A percentile compares a stretch with the other conserved stretches of the same genome.
Evolutionary conservation across 495 filamentous ascomycete genomes (phyloP).

Genomic region (Podospora australis): DNA sequence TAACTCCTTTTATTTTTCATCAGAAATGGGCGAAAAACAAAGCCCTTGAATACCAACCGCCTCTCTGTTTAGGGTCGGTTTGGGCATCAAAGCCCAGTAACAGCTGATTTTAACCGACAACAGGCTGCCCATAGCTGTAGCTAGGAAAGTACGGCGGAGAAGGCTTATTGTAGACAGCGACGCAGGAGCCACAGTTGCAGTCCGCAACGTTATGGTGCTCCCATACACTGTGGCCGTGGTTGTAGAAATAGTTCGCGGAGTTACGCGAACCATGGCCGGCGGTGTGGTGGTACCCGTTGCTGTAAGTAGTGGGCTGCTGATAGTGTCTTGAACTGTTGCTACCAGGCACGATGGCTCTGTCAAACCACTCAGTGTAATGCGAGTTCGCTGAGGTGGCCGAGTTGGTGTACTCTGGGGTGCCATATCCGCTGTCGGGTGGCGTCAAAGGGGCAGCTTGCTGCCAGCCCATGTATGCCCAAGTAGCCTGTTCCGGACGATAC

Average conservation of each 20-base stretch:
- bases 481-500: slow-evolving; percentile 45
- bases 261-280: slow-evolving; percentile 37
- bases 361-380: slow-evolving; percentile 42
- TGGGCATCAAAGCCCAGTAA: too few species aligned
- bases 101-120: slow-evolving; percentile 56
- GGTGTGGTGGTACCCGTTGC: slow-evolving; percentile 48
- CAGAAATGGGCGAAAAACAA: slow-evolving; percentile 3
- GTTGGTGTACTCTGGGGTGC: slow-evolving; percentile 43
- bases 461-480: slow-evolving; percentile 31
- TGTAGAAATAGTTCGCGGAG: slow-evolving; percentile 35
- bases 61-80: not conserved
- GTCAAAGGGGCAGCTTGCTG: slow-evolving; percentile 35
- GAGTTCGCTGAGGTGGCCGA: slow-evolving; percentile 39
- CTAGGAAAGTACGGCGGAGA: slow-evolving; percentile 61
- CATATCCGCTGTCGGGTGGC: slow-evolving; percentile 46
- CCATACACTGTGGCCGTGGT: slow-evolving; percentile 54
- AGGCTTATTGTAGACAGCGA: slow-evolving; percentile 44
- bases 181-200: slow-evolving; percentile 64
- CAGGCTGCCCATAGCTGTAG: slow-evolving; percentile 58
- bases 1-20: slow-evolving; percentile 3
- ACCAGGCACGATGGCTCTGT: slow-evolving; percentile 29
- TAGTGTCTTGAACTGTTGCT: slow-evolving; percentile 23
- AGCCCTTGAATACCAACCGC: not conserved
- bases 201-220: slow-evolving; percentile 54
- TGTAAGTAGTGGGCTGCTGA: slow-evolving; percentile 33